phyloP scores from a whole-genome alignment of 352 stramenopile genomes.

The Pythium guiyangense region DNA sequence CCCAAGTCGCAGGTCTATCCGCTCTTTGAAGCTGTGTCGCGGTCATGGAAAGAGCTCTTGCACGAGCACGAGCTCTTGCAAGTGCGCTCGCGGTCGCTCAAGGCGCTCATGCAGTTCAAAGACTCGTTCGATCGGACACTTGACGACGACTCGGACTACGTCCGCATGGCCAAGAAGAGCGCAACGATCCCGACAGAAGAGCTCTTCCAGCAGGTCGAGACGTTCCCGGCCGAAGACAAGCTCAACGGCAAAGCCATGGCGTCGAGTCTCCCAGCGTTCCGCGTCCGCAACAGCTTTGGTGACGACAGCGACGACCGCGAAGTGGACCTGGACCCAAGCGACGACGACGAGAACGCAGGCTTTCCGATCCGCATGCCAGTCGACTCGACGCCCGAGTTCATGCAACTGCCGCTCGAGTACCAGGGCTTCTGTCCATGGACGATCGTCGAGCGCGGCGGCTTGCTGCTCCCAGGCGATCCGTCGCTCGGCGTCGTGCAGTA shows the following conservation, averaged over 20 bases:
- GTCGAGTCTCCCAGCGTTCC: constrained; percentile 18
- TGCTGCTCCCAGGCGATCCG: constrained; percentile 90
- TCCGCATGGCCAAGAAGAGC: constrained; percentile 44
- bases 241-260: constrained; percentile 12
- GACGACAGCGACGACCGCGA: constrained; percentile 28
- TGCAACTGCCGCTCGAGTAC: constrained; percentile 92
- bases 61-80: constrained; percentile 70
- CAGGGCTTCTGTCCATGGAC: constrained; percentile 94
- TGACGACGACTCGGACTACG: constrained; percentile 45
- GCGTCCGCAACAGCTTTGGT: constrained; percentile 24
- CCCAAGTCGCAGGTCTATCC: constrained; percentile 94
- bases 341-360: constrained; percentile 33
- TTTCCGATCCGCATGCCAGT: constrained; percentile 84
- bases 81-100: constrained; percentile 57
- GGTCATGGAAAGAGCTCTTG: constrained; percentile 79
- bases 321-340: constrained; percentile 11
- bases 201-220: constrained; percentile 64
- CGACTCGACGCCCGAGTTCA: constrained; percentile 92
- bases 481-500: constrained; percentile 91
- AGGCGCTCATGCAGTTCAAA: constrained; percentile 72
- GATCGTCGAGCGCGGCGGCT: constrained; percentile 78
- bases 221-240: constrained; percentile 40
- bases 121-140: constrained; percentile 63
- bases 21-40: constrained; percentile 88
- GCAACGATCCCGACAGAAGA: constrained; percentile 59